Evolutionary conservation across 331 rosid species (phyloP).

Genomic region (Arachis monticola): DNA sequence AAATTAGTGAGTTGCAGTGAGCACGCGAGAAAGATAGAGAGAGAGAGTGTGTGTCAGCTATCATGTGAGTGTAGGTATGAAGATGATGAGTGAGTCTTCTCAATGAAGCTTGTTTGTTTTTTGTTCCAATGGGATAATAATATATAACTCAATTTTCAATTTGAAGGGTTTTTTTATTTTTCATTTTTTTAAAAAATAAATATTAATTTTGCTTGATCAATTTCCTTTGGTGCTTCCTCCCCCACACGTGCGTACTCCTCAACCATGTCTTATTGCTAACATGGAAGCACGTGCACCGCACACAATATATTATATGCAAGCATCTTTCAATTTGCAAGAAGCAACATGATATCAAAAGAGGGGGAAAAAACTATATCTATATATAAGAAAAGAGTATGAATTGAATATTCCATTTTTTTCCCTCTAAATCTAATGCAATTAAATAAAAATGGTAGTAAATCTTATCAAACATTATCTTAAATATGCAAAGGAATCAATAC

Average conservation of each 20-base stretch:
- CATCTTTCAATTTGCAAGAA: constrained; percentile 1
- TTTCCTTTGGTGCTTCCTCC: constrained; percentile 46
- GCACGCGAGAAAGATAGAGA: constrained; percentile 82
- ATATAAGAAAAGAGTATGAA: background rate
- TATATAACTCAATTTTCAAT: constrained; percentile 2
- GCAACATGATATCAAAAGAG: background rate
- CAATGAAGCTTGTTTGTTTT: constrained; percentile 46
- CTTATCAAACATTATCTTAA: no score
- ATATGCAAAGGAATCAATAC: no score
- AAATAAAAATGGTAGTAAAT: no score
- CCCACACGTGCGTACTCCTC: constrained; percentile 68
- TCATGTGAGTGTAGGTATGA: constrained; percentile 58
- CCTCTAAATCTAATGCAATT: no score
- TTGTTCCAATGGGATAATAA: constrained; percentile 2
- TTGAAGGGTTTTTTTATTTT: background rate
- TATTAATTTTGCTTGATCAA: background rate
- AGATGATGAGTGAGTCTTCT: constrained; percentile 34
- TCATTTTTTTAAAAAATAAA: no score
- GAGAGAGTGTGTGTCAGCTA: constrained; percentile 73
- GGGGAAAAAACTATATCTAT: background rate
- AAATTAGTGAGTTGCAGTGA: constrained; percentile 50
- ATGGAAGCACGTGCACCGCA: constrained; percentile 62
- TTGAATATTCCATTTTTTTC: background rate
- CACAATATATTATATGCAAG: background rate
- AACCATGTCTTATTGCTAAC: constrained; percentile 48